Evolutionary conservation across 2,329 filamentous ascomycete genomes (phyloP).

Genomic region (Fusarium abutilonis): DNA sequence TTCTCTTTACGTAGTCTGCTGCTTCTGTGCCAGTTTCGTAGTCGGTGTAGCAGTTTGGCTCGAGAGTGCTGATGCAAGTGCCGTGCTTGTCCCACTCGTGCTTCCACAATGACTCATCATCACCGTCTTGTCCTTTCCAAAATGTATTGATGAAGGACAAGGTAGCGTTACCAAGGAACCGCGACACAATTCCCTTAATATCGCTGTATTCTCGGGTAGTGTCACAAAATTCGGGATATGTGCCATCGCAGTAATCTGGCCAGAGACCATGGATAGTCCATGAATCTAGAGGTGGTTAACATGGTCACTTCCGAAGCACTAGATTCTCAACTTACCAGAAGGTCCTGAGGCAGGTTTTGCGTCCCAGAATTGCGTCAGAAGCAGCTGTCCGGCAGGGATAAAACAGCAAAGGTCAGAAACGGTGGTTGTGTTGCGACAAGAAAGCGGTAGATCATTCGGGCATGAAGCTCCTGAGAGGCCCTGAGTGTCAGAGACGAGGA

Average conservation of each 20-base stretch:
- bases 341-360: conserved; percentile 71
- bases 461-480: conserved; percentile 31
- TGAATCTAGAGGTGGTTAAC: conserved; percentile 57
- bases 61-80: conserved; percentile 75
- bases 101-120: conserved; percentile 74
- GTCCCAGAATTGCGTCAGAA: conserved; percentile 84
- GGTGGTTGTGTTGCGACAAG: conserved; percentile 69
- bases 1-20: conserved; percentile 73
- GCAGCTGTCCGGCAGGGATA: conserved; percentile 74
- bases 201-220: conserved; percentile 68
- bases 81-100: conserved; percentile 83
- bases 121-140: conserved; percentile 75
- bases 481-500: conserved; percentile 6
- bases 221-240: conserved; percentile 75
- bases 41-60: conserved; percentile 71
- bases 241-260: conserved; percentile 76
- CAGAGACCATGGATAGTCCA: conserved; percentile 80
- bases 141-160: conserved; percentile 74
- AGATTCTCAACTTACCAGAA: conserved; percentile 15
- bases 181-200: conserved; percentile 70
- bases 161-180: conserved; percentile 61
- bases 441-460: conserved; percentile 35
- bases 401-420: conserved; percentile 78
- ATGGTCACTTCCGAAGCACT: rapidly evolving
- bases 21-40: conserved; percentile 72